A percentile compares a stretch with the other conserved stretches of the same genome.
Evolutionary conservation across 2,329 filamentous ascomycete species (phyloP).

Genomic region (Aspergillus alliaceus): DNA sequence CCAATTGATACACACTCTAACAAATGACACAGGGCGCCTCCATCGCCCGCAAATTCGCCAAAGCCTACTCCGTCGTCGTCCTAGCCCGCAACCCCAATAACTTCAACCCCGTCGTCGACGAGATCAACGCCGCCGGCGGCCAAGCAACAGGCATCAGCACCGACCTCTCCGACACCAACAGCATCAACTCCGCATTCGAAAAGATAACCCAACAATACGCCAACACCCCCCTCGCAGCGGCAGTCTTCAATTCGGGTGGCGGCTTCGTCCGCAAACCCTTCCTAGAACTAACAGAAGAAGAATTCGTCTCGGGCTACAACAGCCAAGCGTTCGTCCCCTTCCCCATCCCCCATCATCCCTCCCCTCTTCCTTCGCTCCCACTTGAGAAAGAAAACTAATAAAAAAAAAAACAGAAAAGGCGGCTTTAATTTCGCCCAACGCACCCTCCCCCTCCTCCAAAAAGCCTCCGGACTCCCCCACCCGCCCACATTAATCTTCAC

Average conservation of each 20-base stretch:
- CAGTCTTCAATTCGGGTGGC: constrained; percentile 62
- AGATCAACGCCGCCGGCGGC: constrained; percentile 60
- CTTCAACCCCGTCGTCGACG: constrained; percentile 55
- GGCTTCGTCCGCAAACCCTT: constrained; percentile 60
- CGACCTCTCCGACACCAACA: constrained; percentile 55
- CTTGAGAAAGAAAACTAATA: not conserved
- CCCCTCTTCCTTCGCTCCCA: not conserved
- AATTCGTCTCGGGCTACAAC: constrained; percentile 54
- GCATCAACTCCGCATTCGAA: constrained; percentile 54
- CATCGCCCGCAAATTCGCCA: constrained; percentile 60
- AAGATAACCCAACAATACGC: constrained; percentile 56
- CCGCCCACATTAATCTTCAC: constrained; percentile 83
- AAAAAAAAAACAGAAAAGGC: constrained; percentile 46
- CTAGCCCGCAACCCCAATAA: constrained; percentile 60
- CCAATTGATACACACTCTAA: not conserved
- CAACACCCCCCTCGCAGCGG: constrained; percentile 48
- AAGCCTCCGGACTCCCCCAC: constrained; percentile 55
- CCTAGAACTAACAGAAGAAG: constrained; percentile 59
- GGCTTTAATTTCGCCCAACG: constrained; percentile 75
- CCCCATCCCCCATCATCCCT: not conserved
- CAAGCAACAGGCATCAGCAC: constrained; percentile 62
- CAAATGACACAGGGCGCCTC: constrained; percentile 49
- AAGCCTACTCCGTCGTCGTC: constrained; percentile 59
- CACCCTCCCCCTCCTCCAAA: constrained; percentile 68
- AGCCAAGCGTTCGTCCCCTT: constrained; percentile 48